Conservation (phyloP, 2,329 filamentous ascomycete species). For the Trichoderma sp. region DNA sequence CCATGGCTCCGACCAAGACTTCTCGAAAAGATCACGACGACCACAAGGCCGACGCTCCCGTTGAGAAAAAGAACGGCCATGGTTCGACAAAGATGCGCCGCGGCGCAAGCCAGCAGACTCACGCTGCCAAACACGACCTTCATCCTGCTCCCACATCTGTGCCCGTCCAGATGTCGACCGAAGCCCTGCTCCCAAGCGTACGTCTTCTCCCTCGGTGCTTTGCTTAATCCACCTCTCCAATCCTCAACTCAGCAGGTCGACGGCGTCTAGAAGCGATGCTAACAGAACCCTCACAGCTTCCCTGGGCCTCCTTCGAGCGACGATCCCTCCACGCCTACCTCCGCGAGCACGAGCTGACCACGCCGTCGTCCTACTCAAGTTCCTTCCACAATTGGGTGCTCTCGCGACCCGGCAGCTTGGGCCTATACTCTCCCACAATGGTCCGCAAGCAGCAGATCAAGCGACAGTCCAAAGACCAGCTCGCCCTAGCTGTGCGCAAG, state of each 20-base stretch:
- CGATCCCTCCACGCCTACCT: constrained; percentile 73
- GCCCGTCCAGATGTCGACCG: constrained; percentile 33
- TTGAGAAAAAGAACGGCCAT: constrained; percentile 49
- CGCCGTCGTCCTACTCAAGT: constrained; percentile 68
- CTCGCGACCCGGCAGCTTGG: constrained; percentile 63
- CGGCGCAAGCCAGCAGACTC: constrained; percentile 54
- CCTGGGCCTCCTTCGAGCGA: constrained; percentile 69
- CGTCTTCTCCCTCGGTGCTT: constrained; percentile 20
- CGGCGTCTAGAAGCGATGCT: constrained; percentile 1
- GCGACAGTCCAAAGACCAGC: constrained; percentile 69
- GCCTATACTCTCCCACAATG: constrained; percentile 75
- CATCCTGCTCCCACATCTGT: constrained; percentile 42
- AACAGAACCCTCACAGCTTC: constrained; percentile 44
- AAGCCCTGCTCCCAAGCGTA: constrained; percentile 39
- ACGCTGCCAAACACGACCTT: constrained; percentile 46
- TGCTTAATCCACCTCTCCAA: not conserved
- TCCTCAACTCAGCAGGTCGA: not conserved
- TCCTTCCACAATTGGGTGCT: constrained; percentile 64
- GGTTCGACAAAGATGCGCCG: constrained; percentile 58
- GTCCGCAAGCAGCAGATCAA: constrained; percentile 63
- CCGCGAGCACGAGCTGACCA: constrained; percentile 69
- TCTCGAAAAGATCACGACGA: constrained; percentile 52
- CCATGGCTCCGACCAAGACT: constrained; percentile 51
- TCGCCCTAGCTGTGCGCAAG: constrained; percentile 72
- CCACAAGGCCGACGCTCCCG: constrained; percentile 44